Evolutionary conservation across 2,329 filamentous ascomycete genomes (phyloP).

Genomic region (Botrytis hyacinthi): DNA sequence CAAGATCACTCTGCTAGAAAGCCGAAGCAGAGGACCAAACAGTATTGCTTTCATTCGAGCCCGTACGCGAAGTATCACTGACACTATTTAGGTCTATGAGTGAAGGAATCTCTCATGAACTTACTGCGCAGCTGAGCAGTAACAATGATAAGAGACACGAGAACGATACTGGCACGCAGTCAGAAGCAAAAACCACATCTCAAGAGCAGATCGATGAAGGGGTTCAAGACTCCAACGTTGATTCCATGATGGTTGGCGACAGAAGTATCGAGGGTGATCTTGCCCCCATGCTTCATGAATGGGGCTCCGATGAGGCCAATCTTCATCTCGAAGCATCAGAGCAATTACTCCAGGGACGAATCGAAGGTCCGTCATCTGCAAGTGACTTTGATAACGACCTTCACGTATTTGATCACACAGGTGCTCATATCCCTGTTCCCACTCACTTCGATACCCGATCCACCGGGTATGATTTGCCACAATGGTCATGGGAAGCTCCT

Average conservation of each 20-base stretch:
- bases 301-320: background rate
- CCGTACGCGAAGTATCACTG: background rate
- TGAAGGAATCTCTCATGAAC: too few relatives aligned
- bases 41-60: background rate
- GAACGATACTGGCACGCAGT: background rate
- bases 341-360: background rate
- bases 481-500: background rate
- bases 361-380: background rate
- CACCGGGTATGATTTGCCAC: background rate
- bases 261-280: background rate
- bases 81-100: background rate
- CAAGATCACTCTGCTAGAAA: background rate
- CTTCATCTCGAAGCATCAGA: background rate
- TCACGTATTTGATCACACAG: accelerated
- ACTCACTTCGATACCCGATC: too few relatives aligned
- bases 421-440: background rate
- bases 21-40: background rate
- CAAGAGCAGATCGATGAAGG: background rate
- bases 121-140: background rate
- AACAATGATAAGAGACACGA: background rate
- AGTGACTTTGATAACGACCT: background rate
- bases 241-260: background rate
- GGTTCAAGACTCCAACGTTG: too few relatives aligned
- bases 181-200: background rate
- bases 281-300: background rate